These are phyloP conservation scores for Stagonosporopsis chrysanthemi DNA, from an alignment of 2,329 filamentous ascomycete species.

Conservation along the genomic window DNA sequence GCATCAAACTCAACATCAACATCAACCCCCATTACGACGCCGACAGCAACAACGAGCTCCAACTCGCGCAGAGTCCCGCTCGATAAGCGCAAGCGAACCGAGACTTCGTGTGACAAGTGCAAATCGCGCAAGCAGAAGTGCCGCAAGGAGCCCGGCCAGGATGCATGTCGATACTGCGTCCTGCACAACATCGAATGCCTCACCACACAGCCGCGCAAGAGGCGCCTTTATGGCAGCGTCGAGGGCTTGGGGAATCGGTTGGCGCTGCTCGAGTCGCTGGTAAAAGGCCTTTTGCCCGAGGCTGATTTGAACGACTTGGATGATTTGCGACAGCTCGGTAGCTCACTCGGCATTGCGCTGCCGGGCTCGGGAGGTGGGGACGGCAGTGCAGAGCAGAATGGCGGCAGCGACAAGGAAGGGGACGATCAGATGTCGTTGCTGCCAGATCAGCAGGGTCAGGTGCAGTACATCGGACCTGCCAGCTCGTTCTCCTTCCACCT, in stretches of 20 bases:
- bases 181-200: conserved; percentile 53
- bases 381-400: conserved; percentile 24
- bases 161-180: conserved; percentile 54
- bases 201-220: conserved; percentile 56
- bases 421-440: conserved; percentile 49
- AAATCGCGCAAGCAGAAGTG: conserved; percentile 58
- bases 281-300: conserved; percentile 54
- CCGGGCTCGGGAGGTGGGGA: conserved; percentile 38
- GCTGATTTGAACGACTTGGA: conserved; percentile 53
- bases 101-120: conserved; percentile 57
- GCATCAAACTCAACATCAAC: conserved; percentile 4
- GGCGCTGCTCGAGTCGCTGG: conserved; percentile 54
- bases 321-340: conserved; percentile 51
- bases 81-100: conserved; percentile 56
- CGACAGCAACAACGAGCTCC: conserved; percentile 12
- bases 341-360: conserved; percentile 51
- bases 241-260: conserved; percentile 53
- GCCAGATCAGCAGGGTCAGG: conserved; percentile 55
- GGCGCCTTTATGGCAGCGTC: conserved; percentile 54
- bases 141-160: conserved; percentile 49
- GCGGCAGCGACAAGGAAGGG: conserved; percentile 33
- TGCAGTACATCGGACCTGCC: conserved; percentile 54
- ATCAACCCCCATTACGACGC: conserved; percentile 2
- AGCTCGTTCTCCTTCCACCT: conserved; percentile 55
- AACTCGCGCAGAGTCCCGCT: conserved; percentile 51